Evolutionary conservation across 257 asterid species (phyloP), one percentile per base, ranked within the genome.

Genomic region (Nicotiana obtusifolia): DNA sequence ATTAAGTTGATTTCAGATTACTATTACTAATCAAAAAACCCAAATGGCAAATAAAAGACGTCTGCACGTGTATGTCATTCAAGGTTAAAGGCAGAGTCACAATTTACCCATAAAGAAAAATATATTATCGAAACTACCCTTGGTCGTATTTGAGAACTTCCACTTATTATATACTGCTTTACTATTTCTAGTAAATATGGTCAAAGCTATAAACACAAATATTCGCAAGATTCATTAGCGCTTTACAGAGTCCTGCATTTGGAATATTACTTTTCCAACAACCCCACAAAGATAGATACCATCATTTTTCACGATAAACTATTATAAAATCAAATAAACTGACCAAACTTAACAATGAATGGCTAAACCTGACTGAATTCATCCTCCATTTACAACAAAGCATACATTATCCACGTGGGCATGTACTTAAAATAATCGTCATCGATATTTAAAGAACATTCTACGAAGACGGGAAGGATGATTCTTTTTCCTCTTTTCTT

Each of bases 371-470:
- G 14, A n/a, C 35, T 49, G 52, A 75, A 33, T 49, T 75, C 80
- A 75, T 75, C 62, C 44, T 75, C 4, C 41, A 75, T 75, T 75
- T 75, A 49, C 80, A 75, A 75, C 62, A 75, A 49, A 49, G 19
- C 80, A 75, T 49, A 26, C 26, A 75, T 16, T 75, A 75, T 75
- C 80, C 49, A 75, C 41, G 79, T 47, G 60, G 59, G 41, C 3
- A 16, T 47, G 79, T 47, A 73, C 79, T 49, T 49, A 44, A 47
- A 73, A 75, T 75, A 49, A 28, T 47, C 62, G 41, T 24, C 16
- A 47, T 26, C 44, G 9, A 47, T 26, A 52, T 52, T 15, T 14
- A 14, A 52, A 52, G 57, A 75, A 24, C 62, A 75, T 49, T 49
- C 80, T 47, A 49, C 80, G 49, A 75, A 24, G 60, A 75, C 62